phyloP scores from a whole-genome alignment of 306 rosid genomes.

The Fragaria vesca region DNA sequence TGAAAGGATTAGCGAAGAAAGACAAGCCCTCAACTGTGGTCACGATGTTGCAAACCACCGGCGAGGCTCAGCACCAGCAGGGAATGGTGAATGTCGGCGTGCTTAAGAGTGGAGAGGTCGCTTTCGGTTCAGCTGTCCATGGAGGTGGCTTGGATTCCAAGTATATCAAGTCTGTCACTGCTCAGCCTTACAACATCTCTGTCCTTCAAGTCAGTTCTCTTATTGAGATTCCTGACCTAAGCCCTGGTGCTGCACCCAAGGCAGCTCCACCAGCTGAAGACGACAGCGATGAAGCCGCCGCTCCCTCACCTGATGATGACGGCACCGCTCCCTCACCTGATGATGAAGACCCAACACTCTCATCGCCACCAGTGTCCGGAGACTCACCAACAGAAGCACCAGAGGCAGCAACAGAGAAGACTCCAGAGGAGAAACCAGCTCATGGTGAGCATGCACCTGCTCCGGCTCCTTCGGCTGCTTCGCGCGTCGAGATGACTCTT shows the following conservation, averaged over 20 bases:
- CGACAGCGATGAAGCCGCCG: not conserved
- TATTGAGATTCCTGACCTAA: constrained; percentile 8
- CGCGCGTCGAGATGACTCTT: not conserved
- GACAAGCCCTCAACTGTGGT: constrained; percentile 11
- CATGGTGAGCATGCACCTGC: not conserved
- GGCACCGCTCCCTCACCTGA: not conserved
- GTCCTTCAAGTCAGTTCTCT: constrained; percentile 10
- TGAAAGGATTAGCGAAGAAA: not conserved
- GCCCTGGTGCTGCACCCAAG: not conserved
- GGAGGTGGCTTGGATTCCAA: constrained; percentile 7
- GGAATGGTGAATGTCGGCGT: constrained; percentile 36
- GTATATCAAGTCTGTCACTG: constrained; percentile 10
- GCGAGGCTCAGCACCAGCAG: constrained; percentile 30
- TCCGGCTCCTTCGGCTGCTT: constrained; percentile 2
- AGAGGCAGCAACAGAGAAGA: not conserved
- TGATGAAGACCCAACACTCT: not conserved
- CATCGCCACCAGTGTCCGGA: constrained; percentile 8
- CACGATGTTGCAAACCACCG: constrained; percentile 39
- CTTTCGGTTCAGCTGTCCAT: constrained; percentile 39
- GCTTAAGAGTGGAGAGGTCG: constrained; percentile 38
- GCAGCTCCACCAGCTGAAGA: not conserved
- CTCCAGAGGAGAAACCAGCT: not conserved
- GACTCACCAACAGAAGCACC: constrained; percentile 5
- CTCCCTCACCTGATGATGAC: not conserved
- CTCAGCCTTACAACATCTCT: constrained; percentile 16